A percentile compares a stretch with the other conserved stretches of the same genome.
Conservation (phyloP, 176 grass and related monocot genomes). For the Musa troglodytarum region DNA sequence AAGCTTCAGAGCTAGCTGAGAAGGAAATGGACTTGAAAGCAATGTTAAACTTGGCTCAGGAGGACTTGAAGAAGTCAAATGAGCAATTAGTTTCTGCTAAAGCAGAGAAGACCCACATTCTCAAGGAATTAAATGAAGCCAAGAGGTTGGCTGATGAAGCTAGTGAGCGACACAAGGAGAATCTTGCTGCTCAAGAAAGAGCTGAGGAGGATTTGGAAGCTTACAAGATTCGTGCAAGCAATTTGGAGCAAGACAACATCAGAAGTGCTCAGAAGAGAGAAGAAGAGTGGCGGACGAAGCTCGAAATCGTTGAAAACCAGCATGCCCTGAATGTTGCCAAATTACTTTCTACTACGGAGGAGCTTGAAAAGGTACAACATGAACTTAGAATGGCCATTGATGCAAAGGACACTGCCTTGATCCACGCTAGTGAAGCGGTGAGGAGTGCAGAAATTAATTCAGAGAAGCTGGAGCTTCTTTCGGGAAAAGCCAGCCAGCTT, state of each 20-base stretch:
- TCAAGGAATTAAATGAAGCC: slow-evolving; percentile 47
- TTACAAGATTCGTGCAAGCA: slow-evolving; percentile 4
- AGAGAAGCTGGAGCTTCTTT: slow-evolving; percentile 41
- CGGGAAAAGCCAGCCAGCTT: slow-evolving; percentile 34
- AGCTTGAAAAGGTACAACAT: slow-evolving; percentile 60
- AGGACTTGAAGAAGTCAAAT: slow-evolving; percentile 46
- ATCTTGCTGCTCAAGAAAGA: slow-evolving; percentile 29
- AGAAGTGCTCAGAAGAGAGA: slow-evolving; percentile 39
- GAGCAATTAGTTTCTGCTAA: slow-evolving; percentile 49
- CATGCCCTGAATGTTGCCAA: slow-evolving; percentile 37
- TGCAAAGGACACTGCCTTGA: slow-evolving; percentile 55
- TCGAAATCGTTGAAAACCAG: slow-evolving; percentile 49
- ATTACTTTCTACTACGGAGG: slow-evolving; percentile 34
- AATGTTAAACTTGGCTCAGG: slow-evolving; percentile 34
- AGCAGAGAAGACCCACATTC: slow-evolving; percentile 38
- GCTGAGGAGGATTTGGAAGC: slow-evolving; percentile 32
- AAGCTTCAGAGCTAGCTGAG: slow-evolving; percentile 24
- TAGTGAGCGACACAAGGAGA: slow-evolving; percentile 49
- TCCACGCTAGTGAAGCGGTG: slow-evolving; percentile 43
- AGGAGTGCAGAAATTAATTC: slow-evolving; percentile 39
- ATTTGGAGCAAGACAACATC: slow-evolving; percentile 24
- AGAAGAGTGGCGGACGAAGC: slow-evolving; percentile 46
- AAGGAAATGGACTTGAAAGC: slow-evolving; percentile 23
- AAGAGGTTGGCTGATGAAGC: slow-evolving; percentile 53
- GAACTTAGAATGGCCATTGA: slow-evolving; percentile 47